Conservation (phyloP, 2,329 filamentous ascomycete genomes). For the Talaromyces piceae region DNA sequence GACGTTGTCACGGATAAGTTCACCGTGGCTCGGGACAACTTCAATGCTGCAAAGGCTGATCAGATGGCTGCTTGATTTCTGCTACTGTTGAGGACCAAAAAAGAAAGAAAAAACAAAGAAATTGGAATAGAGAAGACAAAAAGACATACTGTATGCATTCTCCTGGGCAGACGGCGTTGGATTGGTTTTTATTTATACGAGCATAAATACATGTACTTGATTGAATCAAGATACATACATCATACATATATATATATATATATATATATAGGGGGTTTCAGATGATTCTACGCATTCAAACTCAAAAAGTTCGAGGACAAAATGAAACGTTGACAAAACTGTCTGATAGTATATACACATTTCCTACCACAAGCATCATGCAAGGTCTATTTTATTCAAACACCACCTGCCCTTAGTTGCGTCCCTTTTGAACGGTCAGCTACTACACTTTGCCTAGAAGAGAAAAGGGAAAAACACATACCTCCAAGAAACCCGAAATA, state of each 20-base stretch:
- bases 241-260: neutral
- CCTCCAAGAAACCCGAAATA: constrained; percentile 92
- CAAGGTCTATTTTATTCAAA: constrained; percentile 1
- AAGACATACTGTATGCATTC: neutral
- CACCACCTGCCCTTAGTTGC: constrained; percentile 23
- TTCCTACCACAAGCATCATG: neutral
- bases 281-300: no score
- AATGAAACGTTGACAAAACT: neutral
- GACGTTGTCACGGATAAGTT: constrained; percentile 94
- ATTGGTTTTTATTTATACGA: constrained; percentile 15
- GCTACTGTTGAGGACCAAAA: neutral
- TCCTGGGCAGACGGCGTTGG: constrained; percentile 2
- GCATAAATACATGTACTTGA: neutral
- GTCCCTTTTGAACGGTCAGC: constrained; percentile 6
- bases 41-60: constrained; percentile 36
- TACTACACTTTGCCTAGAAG: neutral
- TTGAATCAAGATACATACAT: neutral
- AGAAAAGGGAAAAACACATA: constrained; percentile 35
- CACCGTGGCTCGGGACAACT: constrained; percentile 57
- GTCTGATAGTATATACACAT: constrained; percentile 9
- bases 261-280: no score
- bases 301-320: neutral
- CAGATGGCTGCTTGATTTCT: constrained; percentile 23
- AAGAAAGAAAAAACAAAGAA: neutral
- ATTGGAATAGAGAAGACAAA: neutral